Base-by-base conservation (phyloP, 768 basidiomycete genomes). In the Pilatotrama ljubarskyi region DNA sequence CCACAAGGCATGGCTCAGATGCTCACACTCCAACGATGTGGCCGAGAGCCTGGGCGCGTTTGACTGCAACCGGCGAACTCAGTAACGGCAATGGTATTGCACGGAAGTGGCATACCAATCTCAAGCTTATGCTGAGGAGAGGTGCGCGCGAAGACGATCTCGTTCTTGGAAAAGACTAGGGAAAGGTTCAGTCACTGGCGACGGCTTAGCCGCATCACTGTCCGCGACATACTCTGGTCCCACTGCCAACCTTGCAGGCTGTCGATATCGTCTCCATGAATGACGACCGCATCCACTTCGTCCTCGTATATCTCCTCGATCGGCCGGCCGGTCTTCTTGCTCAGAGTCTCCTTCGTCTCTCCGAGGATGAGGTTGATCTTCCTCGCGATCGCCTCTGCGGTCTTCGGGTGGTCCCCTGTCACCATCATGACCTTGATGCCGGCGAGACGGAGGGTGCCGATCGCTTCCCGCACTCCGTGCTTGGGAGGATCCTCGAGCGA, bases 401-500 rank as follows among this genome's bases (percentile, higher is more conserved):
- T 88, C 72, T 87, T 87, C 1, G 86, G 86, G 70, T 88, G 86
- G 66, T 88, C 86, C 58, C 84, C 86, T 22, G 86, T 88, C 5
- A 88, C 84, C 87, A 88, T 88, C 83, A 87, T 87, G 35, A 88
- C 85, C 70, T 86, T 87, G 69, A 88, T 88, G 1, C 87, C 87
- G 3, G 87, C 86, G 8, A 87, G 77, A 57, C 87, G 81, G 51
- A 88, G 81, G 24, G 84, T 86, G 5, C 86, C 86, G 64, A 88
- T 86, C 10, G 86, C 87, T 65, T 88, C 85, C 35, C 87, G 82
- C 13, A 88, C 85, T 25, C 87, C 86, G 62, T 86, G 84, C 64
- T 87, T 87, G 5, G 86, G 86, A 14, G 86, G 86, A 69, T 88
- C 87, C 67, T 87, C 87, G 25, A 88, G 75, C 7, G 86, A 87